phyloP scores from a whole-genome alignment of 345 rosid genomes.

The Euphorbia tirucalli region DNA sequence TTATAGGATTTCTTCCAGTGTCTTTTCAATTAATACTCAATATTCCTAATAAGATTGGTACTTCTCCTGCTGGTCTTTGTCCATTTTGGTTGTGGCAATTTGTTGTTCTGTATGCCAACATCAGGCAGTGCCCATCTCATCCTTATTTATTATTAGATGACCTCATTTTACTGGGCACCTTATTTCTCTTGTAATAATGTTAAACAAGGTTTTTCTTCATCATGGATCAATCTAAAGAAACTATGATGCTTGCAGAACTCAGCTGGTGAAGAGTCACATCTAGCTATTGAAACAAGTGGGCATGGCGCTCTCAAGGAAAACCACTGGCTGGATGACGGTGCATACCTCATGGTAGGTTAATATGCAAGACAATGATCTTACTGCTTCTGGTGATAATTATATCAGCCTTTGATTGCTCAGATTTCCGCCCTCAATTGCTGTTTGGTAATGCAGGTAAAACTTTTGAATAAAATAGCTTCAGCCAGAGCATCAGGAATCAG shows the following conservation, averaged over 20 bases:
- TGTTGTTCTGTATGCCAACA: not conserved
- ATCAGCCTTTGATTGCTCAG: not conserved
- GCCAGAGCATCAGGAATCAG: slow-evolving; percentile 69
- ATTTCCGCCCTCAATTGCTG: not conserved
- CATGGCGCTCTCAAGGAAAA: slow-evolving; percentile 98
- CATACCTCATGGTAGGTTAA: slow-evolving; percentile 84
- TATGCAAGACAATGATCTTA: not conserved
- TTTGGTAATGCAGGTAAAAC: slow-evolving; percentile 62
- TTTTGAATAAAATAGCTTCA: slow-evolving; percentile 89
- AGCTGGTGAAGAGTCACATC: slow-evolving; percentile 80
- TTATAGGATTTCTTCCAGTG: not conserved
- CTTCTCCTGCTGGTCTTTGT: not conserved
- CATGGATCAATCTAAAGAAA: slow-evolving; percentile 8
- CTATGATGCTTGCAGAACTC: slow-evolving; percentile 58
- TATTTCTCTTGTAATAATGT: not conserved
- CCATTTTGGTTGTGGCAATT: not conserved
- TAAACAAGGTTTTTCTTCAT: not conserved
- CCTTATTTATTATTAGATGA: too few relatives aligned
- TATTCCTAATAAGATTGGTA: too few relatives aligned
- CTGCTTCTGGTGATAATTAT: not conserved
- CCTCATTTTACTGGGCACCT: not conserved
- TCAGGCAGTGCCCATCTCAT: not conserved
- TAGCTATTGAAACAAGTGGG: slow-evolving; percentile 97
- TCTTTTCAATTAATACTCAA: not conserved
- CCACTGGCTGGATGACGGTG: slow-evolving; percentile 99